phyloP scores from a whole-genome alignment of 1,284 basidiomycete genomes.

The Puccinia brachypodii region DNA sequence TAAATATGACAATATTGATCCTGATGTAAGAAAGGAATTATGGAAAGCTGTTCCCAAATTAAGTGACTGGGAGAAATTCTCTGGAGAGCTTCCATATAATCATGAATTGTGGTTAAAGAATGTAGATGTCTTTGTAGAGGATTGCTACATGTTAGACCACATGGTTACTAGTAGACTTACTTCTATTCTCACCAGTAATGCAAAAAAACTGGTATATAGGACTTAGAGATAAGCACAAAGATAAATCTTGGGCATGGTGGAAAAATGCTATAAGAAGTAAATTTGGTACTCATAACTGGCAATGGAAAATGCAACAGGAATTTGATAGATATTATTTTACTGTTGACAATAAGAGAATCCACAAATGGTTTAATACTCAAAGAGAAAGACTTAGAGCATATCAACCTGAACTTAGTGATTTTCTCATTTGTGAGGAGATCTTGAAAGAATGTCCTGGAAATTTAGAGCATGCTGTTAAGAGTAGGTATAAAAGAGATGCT shows the following conservation, averaged over 20 bases:
- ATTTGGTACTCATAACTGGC: not conserved
- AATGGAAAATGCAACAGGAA: not conserved
- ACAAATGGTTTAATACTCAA: not conserved
- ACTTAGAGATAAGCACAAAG: not conserved
- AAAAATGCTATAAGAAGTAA: not conserved
- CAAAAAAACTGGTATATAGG: not conserved
- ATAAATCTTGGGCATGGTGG: not conserved
- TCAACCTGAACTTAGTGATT: not conserved
- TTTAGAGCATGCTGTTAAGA: not conserved
- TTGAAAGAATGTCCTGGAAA: not conserved
- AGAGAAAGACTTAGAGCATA: not conserved
- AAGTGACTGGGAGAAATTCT: not conserved
- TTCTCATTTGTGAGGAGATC: not conserved
- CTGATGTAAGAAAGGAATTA: not conserved
- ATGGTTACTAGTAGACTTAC: not conserved
- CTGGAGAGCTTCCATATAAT: not conserved
- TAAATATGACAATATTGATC: no score
- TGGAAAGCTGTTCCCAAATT: not conserved
- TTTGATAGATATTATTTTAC: not conserved
- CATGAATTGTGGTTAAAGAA: not conserved
- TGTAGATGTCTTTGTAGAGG: not conserved
- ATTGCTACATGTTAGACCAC: not conserved
- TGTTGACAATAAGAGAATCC: not conserved
- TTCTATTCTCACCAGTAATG: not conserved
- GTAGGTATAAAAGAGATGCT: not conserved